These are phyloP conservation scores for Phytophthora sp. DNA, from an alignment of 352 stramenopile species.

Conservation along the genomic window DNA sequence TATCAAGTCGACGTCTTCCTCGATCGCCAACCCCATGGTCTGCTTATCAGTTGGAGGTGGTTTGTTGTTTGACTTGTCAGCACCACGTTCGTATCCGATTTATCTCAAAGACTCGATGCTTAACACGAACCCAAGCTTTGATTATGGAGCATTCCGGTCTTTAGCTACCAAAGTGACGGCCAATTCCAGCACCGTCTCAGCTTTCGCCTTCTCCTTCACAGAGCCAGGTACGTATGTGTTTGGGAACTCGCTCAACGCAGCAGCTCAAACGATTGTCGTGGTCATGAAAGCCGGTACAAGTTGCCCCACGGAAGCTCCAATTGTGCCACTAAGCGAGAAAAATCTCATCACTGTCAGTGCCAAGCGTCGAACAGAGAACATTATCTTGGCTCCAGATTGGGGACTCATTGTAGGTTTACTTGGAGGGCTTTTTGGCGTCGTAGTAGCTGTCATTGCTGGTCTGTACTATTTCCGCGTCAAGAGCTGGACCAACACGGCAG, in stretches of 20 bases:
- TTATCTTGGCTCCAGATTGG: slow-evolving; percentile 92
- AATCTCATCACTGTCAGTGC: slow-evolving; percentile 88
- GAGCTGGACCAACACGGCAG: slow-evolving; percentile 65
- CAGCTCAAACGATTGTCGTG: slow-evolving; percentile 76
- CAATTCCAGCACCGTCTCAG: slow-evolving; percentile 62
- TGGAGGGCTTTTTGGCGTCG: slow-evolving; percentile 73
- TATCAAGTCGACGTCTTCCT: slow-evolving; percentile 22
- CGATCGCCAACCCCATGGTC: slow-evolving; percentile 88
- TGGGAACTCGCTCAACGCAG: slow-evolving; percentile 73
- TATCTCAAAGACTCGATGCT: slow-evolving; percentile 96
- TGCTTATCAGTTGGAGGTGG: slow-evolving; percentile 83
- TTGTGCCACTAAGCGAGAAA: slow-evolving; percentile 84
- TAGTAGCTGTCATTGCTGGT: slow-evolving; percentile 74
- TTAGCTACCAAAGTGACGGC: slow-evolving; percentile 68
- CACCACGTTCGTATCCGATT: slow-evolving; percentile 82
- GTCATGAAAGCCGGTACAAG: slow-evolving; percentile 80
- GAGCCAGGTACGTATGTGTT: slow-evolving; percentile 91
- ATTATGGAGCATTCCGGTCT: slow-evolving; percentile 87
- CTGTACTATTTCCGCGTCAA: slow-evolving; percentile 88
- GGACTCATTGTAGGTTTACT: slow-evolving; percentile 80
- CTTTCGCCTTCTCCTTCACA: slow-evolving; percentile 90
- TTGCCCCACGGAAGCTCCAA: slow-evolving; percentile 81
- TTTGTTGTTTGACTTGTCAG: slow-evolving; percentile 90
- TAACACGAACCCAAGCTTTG: slow-evolving; percentile 93
- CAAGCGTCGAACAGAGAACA: slow-evolving; percentile 73